A percentile compares a stretch with the other conserved stretches of the same genome.
These are phyloP conservation scores for Boletus austroedulis DNA, from an alignment of 1,284 basidiomycete species.

Conservation along the genomic window DNA sequence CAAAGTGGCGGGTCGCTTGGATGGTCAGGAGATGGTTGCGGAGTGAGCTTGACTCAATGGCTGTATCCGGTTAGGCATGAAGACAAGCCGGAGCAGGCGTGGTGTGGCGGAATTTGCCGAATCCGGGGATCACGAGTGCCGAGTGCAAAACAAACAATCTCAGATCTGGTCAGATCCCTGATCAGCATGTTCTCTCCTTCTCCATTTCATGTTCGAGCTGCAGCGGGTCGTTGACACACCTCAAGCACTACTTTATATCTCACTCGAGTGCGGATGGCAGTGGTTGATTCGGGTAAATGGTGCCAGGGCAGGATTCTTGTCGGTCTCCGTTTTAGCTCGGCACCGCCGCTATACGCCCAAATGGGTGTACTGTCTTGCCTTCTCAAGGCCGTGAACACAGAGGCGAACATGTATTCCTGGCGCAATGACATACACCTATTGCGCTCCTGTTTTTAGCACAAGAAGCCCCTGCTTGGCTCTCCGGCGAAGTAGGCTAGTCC, in stretches of 20 bases:
- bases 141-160: constrained; percentile 36
- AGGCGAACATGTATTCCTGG: neutral
- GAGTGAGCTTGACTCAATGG: constrained; percentile 1
- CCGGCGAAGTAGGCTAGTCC: constrained; percentile 20
- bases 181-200: constrained; percentile 11
- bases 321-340: neutral
- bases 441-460: constrained; percentile 18
- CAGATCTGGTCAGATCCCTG: constrained; percentile 26
- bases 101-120: constrained; percentile 28
- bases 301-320: neutral
- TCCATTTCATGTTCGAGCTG: neutral
- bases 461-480: constrained; percentile 3
- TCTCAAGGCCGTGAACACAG: constrained; percentile 12
- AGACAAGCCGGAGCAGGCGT: constrained; percentile 18
- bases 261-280: neutral
- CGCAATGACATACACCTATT: constrained; percentile 13
- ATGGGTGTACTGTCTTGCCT: constrained; percentile 6
- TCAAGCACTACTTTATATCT: neutral
- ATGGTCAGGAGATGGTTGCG: neutral
- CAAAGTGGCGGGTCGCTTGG: neutral
- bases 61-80: constrained; percentile 22
- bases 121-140: constrained; percentile 33
- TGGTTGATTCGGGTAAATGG: neutral
- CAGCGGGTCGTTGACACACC: neutral
- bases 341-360: constrained; percentile 22